These are phyloP conservation scores for Lophiostoma macrostomum DNA, from an alignment of 495 filamentous ascomycete genomes.

Conservation along the genomic window DNA sequence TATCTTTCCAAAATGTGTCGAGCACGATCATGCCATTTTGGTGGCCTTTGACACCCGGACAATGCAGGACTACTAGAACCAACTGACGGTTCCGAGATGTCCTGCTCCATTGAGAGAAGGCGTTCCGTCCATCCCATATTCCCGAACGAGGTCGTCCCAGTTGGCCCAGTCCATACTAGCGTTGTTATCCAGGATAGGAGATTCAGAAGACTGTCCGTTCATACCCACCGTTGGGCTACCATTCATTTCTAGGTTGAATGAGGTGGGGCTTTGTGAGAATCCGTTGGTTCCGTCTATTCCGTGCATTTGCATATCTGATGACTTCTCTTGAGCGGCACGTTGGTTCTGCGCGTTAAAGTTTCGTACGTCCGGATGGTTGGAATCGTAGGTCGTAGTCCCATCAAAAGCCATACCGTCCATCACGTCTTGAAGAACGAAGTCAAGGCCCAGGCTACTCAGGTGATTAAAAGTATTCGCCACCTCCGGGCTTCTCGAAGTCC, in stretches of 20 bases:
- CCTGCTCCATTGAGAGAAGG: slow-evolving; percentile 2
- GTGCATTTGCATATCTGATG: too few relatives aligned
- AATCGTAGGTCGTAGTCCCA: neutral
- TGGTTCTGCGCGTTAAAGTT: neutral
- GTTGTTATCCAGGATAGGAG: slow-evolving; percentile 9
- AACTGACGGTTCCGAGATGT: slow-evolving; percentile 15
- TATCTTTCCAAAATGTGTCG: too few relatives aligned
- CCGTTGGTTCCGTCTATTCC: too few relatives aligned
- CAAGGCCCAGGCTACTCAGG: slow-evolving; percentile 1
- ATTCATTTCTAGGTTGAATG: neutral
- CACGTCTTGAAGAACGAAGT: slow-evolving; percentile 10
- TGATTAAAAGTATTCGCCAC: neutral
- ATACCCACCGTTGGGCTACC: neutral
- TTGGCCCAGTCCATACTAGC: slow-evolving; percentile 25
- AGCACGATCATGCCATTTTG: too few relatives aligned
- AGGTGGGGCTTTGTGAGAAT: neutral
- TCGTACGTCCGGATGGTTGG: neutral
- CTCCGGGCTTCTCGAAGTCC: neutral
- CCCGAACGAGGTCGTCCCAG: slow-evolving; percentile 30
- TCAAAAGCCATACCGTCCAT: slow-evolving; percentile 1
- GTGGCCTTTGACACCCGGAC: too few relatives aligned
- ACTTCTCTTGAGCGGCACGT: too few relatives aligned
- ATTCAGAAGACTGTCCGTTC: slow-evolving; percentile 5
- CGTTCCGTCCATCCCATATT: slow-evolving; percentile 28
- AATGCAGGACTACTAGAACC: too few relatives aligned